These are phyloP conservation scores for Aspergillus sp. DNA, from an alignment of 2,329 filamentous ascomycete genomes.

Conservation along the genomic window DNA sequence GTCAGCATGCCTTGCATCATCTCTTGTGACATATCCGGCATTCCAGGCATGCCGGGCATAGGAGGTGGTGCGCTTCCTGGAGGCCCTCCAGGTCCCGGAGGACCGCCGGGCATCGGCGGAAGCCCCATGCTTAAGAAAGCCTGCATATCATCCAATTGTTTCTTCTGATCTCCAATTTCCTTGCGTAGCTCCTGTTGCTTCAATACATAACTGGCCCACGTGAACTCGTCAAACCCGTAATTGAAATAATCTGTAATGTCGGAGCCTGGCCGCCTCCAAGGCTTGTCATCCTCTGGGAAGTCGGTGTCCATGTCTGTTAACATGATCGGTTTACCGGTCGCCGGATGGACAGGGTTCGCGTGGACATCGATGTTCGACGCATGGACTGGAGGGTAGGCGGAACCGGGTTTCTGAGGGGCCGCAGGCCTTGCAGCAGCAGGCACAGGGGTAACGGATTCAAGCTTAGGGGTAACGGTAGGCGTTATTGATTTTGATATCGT, in stretches of 20 bases:
- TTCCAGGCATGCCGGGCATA: conserved; percentile 43
- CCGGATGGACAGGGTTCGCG: conserved; percentile 75
- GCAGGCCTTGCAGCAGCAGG: conserved; percentile 38
- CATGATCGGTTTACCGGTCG: conserved; percentile 75
- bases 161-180: conserved; percentile 81
- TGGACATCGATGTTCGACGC: conserved; percentile 86
- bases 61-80: conserved; percentile 34
- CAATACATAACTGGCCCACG: conserved; percentile 89
- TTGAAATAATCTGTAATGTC: conserved; percentile 98
- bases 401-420: conserved; percentile 55
- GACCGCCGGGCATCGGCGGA: conserved; percentile 48
- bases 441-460: conserved; percentile 35
- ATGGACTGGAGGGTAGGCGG: conserved; percentile 66
- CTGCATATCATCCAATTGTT: conserved; percentile 62
- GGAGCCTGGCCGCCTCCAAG: conserved; percentile 91
- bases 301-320: conserved; percentile 77
- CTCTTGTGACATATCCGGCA: conserved; percentile 55
- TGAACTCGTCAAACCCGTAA: conserved; percentile 98
- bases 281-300: conserved; percentile 77
- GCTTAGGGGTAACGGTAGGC: conserved; percentile 34
- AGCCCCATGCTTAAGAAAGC: conserved; percentile 57
- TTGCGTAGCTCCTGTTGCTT: conserved; percentile 80
- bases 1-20: conserved; percentile 63
- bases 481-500: conserved; percentile 37
- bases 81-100: conserved; percentile 27